Conservation (phyloP, 495 filamentous ascomycete species). For the Penicillium desertorum region DNA sequence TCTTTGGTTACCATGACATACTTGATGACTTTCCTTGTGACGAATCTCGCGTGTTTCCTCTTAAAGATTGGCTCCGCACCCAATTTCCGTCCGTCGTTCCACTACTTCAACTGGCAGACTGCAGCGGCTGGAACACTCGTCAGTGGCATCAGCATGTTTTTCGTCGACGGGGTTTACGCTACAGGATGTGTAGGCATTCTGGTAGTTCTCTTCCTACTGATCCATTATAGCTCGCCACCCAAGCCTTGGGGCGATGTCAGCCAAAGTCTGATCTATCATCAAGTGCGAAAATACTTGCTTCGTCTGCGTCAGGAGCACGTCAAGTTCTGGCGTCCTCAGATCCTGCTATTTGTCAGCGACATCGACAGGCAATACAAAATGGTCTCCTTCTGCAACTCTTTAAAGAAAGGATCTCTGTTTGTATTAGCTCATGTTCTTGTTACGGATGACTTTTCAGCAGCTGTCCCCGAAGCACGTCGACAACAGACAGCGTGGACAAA, state of each 20-base stretch:
- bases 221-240: constrained; percentile 80
- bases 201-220: constrained; percentile 74
- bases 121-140: constrained; percentile 70
- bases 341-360: constrained; percentile 80
- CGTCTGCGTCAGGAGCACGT: constrained; percentile 83
- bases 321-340: constrained; percentile 88
- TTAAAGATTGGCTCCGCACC: constrained; percentile 91
- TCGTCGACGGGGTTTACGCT: constrained; percentile 82
- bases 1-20: constrained; percentile 89
- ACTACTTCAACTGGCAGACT: constrained; percentile 85
- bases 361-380: constrained; percentile 73
- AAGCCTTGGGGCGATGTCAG: constrained; percentile 91
- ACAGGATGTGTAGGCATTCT: constrained; percentile 71
- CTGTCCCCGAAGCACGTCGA: constrained; percentile 76
- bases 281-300: constrained; percentile 84
- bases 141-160: constrained; percentile 81
- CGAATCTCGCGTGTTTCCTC: constrained; percentile 83
- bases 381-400: constrained; percentile 86
- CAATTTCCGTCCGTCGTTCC: constrained; percentile 85
- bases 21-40: constrained; percentile 63
- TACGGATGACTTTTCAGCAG: constrained; percentile 72
- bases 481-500: constrained; percentile 83
- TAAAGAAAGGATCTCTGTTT: constrained; percentile 86
- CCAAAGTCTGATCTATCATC: constrained; percentile 86
- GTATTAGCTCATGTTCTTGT: constrained; percentile 87